Evolutionary conservation across 768 basidiomycete species (phyloP).

Genomic region (Mycena belliarum): DNA sequence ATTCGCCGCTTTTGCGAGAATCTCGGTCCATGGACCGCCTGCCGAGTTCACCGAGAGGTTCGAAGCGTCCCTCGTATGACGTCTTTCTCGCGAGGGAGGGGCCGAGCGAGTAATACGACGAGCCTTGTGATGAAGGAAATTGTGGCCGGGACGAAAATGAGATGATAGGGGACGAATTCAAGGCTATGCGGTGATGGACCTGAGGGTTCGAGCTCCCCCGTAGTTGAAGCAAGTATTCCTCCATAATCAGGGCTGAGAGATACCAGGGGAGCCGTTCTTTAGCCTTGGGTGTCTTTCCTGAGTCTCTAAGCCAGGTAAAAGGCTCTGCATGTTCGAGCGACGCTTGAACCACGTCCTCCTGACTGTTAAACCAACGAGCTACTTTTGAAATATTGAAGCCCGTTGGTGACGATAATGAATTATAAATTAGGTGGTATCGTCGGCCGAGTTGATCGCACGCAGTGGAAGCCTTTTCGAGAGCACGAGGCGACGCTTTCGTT

Average conservation of each 20-base stretch:
- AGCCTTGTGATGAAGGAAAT: conserved; percentile 25
- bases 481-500: conserved; percentile 49
- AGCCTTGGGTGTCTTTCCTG: conserved; percentile 43
- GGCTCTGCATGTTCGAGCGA: conserved; percentile 68
- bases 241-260: conserved; percentile 67
- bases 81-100: conserved; percentile 40
- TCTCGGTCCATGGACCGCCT: conserved; percentile 48
- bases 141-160: conserved; percentile 24
- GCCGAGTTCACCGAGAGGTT: conserved; percentile 51
- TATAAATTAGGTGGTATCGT: conserved; percentile 59
- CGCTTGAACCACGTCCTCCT: conserved; percentile 46
- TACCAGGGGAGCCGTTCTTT: conserved; percentile 53
- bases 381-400: conserved; percentile 49
- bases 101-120: conserved; percentile 40
- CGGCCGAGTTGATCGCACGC: conserved; percentile 65
- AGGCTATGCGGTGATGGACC: conserved; percentile 7
- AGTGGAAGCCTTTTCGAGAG: conserved; percentile 63
- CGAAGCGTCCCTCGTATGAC: conserved; percentile 54
- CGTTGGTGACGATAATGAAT: conserved; percentile 32
- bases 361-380: conserved; percentile 61
- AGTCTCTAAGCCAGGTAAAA: conserved; percentile 72
- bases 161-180: conserved; percentile 22
- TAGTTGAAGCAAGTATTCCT: conserved; percentile 52
- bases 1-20: conserved; percentile 47
- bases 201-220: conserved; percentile 4